Conservation (phyloP, 2,329 filamentous ascomycete genomes). For the Pyricularia sp. region DNA sequence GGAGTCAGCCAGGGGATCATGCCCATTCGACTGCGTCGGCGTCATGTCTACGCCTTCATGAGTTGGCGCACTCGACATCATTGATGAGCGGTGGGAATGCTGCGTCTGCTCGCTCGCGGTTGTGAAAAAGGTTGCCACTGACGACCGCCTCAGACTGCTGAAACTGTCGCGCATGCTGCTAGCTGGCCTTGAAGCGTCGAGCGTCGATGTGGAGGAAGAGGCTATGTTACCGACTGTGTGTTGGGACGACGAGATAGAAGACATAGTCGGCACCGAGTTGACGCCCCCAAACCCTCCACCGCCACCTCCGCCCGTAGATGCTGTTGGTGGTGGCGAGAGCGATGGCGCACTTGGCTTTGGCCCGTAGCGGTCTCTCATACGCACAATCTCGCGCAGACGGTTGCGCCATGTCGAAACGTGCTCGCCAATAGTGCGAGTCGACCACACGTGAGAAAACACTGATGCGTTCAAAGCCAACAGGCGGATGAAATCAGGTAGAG, state of each 20-base stretch:
- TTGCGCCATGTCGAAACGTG: constrained; percentile 85
- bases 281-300: not conserved
- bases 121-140: constrained; percentile 56
- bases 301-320: constrained; percentile 20
- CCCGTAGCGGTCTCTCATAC: constrained; percentile 61
- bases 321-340: constrained; percentile 20
- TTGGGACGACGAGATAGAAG: constrained; percentile 7
- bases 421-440: constrained; percentile 64
- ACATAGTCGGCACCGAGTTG: not conserved
- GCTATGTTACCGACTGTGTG: constrained; percentile 13
- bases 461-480: constrained; percentile 87
- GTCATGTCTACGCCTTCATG: constrained; percentile 41
- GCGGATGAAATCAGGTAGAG: constrained; percentile 76
- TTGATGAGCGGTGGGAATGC: constrained; percentile 46
- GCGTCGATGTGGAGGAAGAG: constrained; percentile 7
- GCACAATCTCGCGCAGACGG: constrained; percentile 74
- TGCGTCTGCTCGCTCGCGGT: constrained; percentile 41
- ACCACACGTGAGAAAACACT: constrained; percentile 90
- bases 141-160: constrained; percentile 50
- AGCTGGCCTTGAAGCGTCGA: constrained; percentile 28
- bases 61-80: constrained; percentile 42
- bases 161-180: constrained; percentile 51
- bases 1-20: constrained; percentile 32
- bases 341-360: constrained; percentile 28
- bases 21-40: constrained; percentile 7